Conservation (phyloP, 2,329 filamentous ascomycete species). For the Diaporthe batatas region DNA sequence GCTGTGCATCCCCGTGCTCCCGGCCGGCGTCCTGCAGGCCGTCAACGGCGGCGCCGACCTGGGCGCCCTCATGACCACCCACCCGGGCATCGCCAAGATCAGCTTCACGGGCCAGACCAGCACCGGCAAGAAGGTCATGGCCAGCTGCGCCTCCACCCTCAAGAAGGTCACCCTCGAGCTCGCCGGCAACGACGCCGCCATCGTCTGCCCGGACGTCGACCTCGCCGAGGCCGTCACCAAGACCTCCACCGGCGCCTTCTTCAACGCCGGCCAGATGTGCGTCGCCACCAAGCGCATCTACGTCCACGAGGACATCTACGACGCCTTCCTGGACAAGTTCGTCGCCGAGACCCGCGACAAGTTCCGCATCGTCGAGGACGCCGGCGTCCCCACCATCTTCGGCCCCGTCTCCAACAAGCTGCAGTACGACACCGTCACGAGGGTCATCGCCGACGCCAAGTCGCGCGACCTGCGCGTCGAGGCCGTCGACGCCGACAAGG, state of each 20-base stretch:
- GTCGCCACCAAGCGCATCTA: slow-evolving; percentile 71
- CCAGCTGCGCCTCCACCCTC: slow-evolving; percentile 62
- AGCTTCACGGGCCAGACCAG: slow-evolving; percentile 69
- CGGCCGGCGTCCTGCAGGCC: slow-evolving; percentile 68
- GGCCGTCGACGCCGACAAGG: slow-evolving; percentile 58
- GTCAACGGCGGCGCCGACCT: slow-evolving; percentile 67
- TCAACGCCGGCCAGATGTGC: slow-evolving; percentile 68
- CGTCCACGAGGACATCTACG: slow-evolving; percentile 71
- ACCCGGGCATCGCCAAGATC: slow-evolving; percentile 68
- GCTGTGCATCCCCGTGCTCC: slow-evolving; percentile 62
- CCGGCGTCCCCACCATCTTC: slow-evolving; percentile 54
- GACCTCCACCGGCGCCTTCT: slow-evolving; percentile 62
- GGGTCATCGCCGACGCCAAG: slow-evolving; percentile 68
- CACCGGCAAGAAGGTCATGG: slow-evolving; percentile 61
- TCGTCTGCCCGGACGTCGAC: slow-evolving; percentile 67
- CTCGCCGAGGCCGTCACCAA: slow-evolving; percentile 58
- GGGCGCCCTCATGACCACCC: slow-evolving; percentile 66
- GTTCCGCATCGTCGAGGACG: slow-evolving; percentile 54
- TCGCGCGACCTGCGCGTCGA: slow-evolving; percentile 66
- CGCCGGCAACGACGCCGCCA: slow-evolving; percentile 69
- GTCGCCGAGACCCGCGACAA: slow-evolving; percentile 58
- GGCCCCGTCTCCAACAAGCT: slow-evolving; percentile 75
- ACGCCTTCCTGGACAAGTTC: slow-evolving; percentile 62
- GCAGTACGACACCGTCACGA: slow-evolving; percentile 73
- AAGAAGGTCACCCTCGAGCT: slow-evolving; percentile 67